Percentiles rank a stretch among this genome's conserved stretches.
Conservation (phyloP, 805 yeast genomes). For the Komagataella mondaviorum region DNA sequence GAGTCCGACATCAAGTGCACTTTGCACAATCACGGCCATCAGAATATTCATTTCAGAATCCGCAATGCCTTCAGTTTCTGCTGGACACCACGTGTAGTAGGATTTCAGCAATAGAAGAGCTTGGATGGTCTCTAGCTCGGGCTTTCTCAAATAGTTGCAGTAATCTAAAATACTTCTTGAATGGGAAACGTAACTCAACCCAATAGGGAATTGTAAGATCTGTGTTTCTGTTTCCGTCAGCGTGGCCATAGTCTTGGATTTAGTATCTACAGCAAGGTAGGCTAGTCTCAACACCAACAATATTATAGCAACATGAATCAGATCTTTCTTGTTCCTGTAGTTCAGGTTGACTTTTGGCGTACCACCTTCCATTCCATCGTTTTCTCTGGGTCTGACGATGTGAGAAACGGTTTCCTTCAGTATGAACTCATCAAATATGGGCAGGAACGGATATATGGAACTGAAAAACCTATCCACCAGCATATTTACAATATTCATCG, state of each 20-base stretch:
- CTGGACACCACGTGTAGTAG: constrained; percentile 29
- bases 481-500: constrained; percentile 19
- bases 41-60: constrained; percentile 25
- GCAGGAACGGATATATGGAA: constrained; percentile 29
- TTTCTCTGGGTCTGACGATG: constrained; percentile 12
- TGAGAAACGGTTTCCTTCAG: constrained; percentile 19
- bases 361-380: constrained; percentile 1
- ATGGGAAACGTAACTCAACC: constrained; percentile 21
- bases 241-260: constrained; percentile 4
- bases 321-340: constrained; percentile 8
- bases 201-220: constrained; percentile 24
- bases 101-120: constrained; percentile 22
- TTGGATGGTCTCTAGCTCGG: constrained; percentile 29
- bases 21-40: constrained; percentile 21
- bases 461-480: constrained; percentile 24
- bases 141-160: constrained; percentile 22
- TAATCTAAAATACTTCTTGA: constrained; percentile 25
- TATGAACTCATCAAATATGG: constrained; percentile 27
- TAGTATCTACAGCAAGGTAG: constrained; percentile 10
- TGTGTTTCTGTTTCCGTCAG: constrained; percentile 8
- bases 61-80: constrained; percentile 35
- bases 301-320: constrained; percentile 12
- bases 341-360: constrained; percentile 3
- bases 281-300: constrained; percentile 15
- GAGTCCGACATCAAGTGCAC: constrained; percentile 30